phyloP scores from a whole-genome alignment of 805 yeast species.

The Candida koratica region DNA sequence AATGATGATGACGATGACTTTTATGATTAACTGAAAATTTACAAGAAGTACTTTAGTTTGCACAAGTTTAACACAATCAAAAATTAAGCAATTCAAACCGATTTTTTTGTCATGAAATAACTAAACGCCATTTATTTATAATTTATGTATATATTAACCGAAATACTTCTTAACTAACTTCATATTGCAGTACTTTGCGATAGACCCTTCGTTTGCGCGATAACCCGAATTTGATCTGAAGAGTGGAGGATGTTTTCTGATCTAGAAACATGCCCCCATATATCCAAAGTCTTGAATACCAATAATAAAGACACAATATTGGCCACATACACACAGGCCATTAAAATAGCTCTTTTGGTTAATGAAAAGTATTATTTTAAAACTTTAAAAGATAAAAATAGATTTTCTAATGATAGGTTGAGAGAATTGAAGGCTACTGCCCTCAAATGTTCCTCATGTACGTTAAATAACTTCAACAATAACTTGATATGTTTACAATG shows the following conservation, averaged over 20 bases:
- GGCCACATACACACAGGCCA: conserved; percentile 49
- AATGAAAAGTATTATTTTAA: conserved; percentile 24
- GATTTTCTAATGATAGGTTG: conserved; percentile 35
- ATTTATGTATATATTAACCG: too few species aligned
- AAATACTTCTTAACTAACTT: neutral
- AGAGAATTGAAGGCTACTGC: conserved; percentile 41
- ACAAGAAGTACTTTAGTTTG: neutral
- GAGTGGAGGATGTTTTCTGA: conserved; percentile 12
- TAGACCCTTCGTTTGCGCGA: conserved; percentile 1
- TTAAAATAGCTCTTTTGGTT: conserved; percentile 34
- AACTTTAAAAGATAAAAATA: conserved; percentile 33
- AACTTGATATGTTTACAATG: conserved; percentile 71
- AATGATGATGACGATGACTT: conserved; percentile 28
- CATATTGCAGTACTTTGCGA: neutral
- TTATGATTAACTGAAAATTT: conserved; percentile 18
- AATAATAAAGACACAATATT: conserved; percentile 48
- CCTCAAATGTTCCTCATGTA: conserved; percentile 51
- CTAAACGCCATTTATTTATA: too few species aligned
- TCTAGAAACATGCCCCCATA: conserved; percentile 44
- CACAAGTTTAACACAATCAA: too few species aligned
- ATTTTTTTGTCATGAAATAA: too few species aligned
- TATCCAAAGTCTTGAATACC: conserved; percentile 44
- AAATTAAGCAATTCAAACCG: too few species aligned
- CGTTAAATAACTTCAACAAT: conserved; percentile 34
- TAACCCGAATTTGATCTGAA: conserved; percentile 6